These are phyloP conservation scores for Pyrus communis DNA, from an alignment of 306 rosid genomes.

Conservation along the genomic window DNA sequence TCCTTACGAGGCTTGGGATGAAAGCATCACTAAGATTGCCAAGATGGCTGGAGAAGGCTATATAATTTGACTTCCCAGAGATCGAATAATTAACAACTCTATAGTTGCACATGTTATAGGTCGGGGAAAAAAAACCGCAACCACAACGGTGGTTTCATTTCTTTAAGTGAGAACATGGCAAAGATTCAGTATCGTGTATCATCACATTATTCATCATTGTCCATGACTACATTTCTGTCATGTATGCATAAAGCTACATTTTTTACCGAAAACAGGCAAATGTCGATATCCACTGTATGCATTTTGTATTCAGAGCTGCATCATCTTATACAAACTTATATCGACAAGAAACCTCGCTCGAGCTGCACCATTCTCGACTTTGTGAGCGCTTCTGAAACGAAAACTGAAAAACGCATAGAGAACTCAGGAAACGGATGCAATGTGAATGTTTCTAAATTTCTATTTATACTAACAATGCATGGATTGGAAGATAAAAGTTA, in stretches of 20 bases:
- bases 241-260: not conserved
- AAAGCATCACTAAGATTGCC: conserved; percentile 75
- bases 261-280: not conserved
- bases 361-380: conserved; percentile 14
- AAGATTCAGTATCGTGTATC: not conserved
- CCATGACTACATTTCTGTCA: not conserved
- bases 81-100: not conserved
- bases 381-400: conserved; percentile 20
- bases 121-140: not conserved
- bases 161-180: not conserved
- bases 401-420: not conserved
- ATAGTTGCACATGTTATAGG: not conserved
- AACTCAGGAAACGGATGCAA: not conserved
- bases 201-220: not conserved
- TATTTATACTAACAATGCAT: too few species aligned
- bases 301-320: not conserved
- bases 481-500: not conserved
- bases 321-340: conserved; percentile 15
- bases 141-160: not conserved
- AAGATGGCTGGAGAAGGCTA: conserved; percentile 79
- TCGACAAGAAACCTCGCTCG: conserved; percentile 9
- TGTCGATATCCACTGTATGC: not conserved
- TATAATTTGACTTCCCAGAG: conserved; percentile 5
- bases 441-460: not conserved
- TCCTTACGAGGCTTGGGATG: conserved; percentile 85